Evolutionary conservation across 495 filamentous ascomycete genomes (phyloP).

Genomic region (Neurospora sp.): DNA sequence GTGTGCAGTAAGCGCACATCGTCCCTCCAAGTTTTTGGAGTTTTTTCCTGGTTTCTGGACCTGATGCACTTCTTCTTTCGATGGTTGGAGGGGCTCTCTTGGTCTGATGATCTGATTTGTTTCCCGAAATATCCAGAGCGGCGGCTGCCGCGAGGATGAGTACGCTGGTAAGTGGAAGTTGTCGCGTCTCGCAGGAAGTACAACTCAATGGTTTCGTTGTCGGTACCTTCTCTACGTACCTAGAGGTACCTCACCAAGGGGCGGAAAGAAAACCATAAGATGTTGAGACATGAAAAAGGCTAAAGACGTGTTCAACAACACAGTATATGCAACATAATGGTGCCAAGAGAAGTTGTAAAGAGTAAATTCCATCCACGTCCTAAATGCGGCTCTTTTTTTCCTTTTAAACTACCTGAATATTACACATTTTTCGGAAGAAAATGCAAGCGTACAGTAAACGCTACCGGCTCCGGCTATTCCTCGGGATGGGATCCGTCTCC

Average conservation of each 20-base stretch:
- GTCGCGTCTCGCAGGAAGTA: too few relatives aligned
- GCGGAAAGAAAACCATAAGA: background rate
- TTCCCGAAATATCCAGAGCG: too few relatives aligned
- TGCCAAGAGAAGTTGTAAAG: background rate
- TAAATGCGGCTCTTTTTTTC: background rate
- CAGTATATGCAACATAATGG: background rate
- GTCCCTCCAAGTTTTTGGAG: background rate
- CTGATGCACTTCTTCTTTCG: too few relatives aligned
- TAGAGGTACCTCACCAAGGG: background rate
- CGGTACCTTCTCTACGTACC: too few relatives aligned
- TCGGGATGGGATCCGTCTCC: background rate
- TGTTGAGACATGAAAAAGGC: background rate
- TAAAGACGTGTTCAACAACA: background rate
- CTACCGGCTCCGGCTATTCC: background rate
- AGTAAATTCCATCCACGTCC: background rate
- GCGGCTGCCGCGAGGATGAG: too few relatives aligned
- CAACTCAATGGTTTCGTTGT: too few relatives aligned
- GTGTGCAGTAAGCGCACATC: background rate
- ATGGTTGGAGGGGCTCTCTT: too few relatives aligned
- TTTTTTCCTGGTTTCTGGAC: background rate
- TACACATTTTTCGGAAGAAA: too few relatives aligned
- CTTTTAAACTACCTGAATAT: too few relatives aligned
- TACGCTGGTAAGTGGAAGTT: too few relatives aligned
- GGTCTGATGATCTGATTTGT: too few relatives aligned
- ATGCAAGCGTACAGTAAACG: too few relatives aligned